Base-by-base conservation (phyloP, 306 rosid genomes). In the Vicia faba region DNA sequence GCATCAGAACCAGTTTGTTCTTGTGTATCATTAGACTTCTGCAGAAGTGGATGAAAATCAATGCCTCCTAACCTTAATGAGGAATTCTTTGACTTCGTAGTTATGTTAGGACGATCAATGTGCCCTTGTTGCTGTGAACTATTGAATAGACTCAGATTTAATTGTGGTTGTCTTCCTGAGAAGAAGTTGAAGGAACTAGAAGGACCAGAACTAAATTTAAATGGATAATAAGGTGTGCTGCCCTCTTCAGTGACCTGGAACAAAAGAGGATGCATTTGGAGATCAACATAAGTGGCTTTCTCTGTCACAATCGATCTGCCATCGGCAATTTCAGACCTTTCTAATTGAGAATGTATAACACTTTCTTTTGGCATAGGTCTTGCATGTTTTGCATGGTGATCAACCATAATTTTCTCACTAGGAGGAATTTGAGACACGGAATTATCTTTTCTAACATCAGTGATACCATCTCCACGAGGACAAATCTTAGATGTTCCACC, bases 41-140 rank as follows among this genome's bases (percentile, higher is more conserved):
- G 97, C 82, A 90, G 78, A 67, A 93, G 90, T 39, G 97, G 99
- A 74, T 93, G 99, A 84, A 93, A 93, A 80, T 85, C 99, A 88
- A 90, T 80, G 70, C 90, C 87, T 38, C 58, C 77, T 51, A 91
- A 72, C 73, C 65, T 51, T 26, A 76, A 73, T 70, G 81, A 78
- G 58, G 79, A 79, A 63, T 76, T 82, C 75, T 84, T 87, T 13
- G 86, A 78, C 76, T 79, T 84, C 73, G 70, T 61, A 25, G 80
- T 79, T 63, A 64, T 78, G 44, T 72, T 79, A 75, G 74, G 67
- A 78, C 76, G 66, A 45, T 68, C 88, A 66, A 64, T 70, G 20
- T 71, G 79, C 61, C 78, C 80, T 79, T 82, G 90, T 70, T 81
- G 87, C 33, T 74, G 83, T 31, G 97, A 85, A 74, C 83, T 84